A percentile compares a stretch with the other conserved stretches of the same genome.
These are phyloP conservation scores for Globisporangium irregulare DNA, from an alignment of 352 stramenopile species.

Conservation along the genomic window DNA sequence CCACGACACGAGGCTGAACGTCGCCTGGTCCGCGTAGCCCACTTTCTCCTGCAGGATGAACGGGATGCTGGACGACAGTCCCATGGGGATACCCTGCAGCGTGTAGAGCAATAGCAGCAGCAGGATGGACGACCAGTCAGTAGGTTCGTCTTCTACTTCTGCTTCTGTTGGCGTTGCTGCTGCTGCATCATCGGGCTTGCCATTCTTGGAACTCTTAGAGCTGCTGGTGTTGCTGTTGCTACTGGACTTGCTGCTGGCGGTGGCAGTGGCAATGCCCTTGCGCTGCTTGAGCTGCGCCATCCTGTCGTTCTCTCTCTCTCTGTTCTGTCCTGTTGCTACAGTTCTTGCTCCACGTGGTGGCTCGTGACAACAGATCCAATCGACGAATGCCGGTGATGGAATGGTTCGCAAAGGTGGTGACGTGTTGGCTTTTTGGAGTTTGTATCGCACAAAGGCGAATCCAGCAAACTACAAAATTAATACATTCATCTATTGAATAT, in stretches of 20 bases:
- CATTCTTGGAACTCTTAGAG: neutral
- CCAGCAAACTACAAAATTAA: too few species aligned
- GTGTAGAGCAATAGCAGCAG: constrained; percentile 98
- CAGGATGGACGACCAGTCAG: constrained; percentile 77
- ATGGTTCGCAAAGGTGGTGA: constrained; percentile 2
- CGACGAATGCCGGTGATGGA: constrained; percentile 13
- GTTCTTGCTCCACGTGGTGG: constrained; percentile 3
- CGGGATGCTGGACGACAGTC: constrained; percentile 96
- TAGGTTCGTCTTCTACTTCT: constrained; percentile 32
- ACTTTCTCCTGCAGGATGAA: constrained; percentile 98
- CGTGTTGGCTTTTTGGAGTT: neutral
- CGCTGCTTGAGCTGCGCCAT: constrained; percentile 34
- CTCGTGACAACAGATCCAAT: constrained; percentile 6
- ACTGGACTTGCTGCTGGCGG: neutral
- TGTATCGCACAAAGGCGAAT: neutral
- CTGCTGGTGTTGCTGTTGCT: neutral
- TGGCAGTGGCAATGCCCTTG: constrained; percentile 17
- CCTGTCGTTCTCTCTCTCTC: neutral
- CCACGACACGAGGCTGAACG: constrained; percentile 97
- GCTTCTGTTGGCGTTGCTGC: neutral
- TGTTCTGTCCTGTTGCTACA: neutral
- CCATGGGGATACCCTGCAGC: constrained; percentile 99
- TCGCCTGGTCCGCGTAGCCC: constrained; percentile 95
- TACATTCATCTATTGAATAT: too few species aligned
- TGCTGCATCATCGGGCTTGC: neutral